A percentile compares a stretch with the other conserved stretches of the same genome.
Evolutionary conservation across 176 grass and related monocot species (phyloP).

Genomic region (Aegilops tauschii): DNA sequence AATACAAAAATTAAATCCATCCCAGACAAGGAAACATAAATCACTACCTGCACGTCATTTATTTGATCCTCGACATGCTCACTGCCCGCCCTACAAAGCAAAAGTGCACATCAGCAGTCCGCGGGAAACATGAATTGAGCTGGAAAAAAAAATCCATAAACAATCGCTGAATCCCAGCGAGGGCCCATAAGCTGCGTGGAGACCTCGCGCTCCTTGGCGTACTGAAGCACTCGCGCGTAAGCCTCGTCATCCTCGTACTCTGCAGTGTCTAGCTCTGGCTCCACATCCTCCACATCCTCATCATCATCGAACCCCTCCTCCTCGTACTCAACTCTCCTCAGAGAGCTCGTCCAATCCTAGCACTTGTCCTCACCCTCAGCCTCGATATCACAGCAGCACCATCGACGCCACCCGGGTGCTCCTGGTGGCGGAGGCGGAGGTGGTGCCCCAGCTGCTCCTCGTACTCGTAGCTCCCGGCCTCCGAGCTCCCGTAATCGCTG

Average conservation of each 20-base stretch:
- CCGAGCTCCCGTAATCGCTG: conserved; percentile 89
- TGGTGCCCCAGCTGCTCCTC: conserved; percentile 52
- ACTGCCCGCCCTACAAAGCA: conserved; percentile 57
- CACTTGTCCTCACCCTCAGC: neutral
- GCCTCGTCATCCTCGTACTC: conserved; percentile 73
- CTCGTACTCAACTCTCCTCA: conserved; percentile 67
- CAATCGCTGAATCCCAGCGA: conserved; percentile 75
- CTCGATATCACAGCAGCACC: neutral
- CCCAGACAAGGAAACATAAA: neutral
- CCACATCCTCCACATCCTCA: conserved; percentile 53
- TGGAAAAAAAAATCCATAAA: neutral
- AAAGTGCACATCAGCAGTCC: conserved; percentile 2
- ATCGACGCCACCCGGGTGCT: conserved; percentile 2
- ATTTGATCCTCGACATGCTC: conserved; percentile 62
- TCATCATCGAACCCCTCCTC: conserved; percentile 74
- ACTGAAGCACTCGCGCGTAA: conserved; percentile 70
- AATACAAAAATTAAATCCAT: neutral
- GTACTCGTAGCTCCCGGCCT: conserved; percentile 75
- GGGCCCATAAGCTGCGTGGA: conserved; percentile 68
- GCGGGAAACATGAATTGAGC: neutral
- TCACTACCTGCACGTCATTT: conserved; percentile 56
- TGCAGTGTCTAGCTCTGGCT: conserved; percentile 41
- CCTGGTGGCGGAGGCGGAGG: conserved; percentile 42
- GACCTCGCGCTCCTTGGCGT: conserved; percentile 69
- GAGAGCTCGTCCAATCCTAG: neutral